Percentiles rank a stretch among this genome's conserved stretches.
phyloP scores from a whole-genome alignment of 108 stramenopile species.

The Fistulifera solaris region DNA sequence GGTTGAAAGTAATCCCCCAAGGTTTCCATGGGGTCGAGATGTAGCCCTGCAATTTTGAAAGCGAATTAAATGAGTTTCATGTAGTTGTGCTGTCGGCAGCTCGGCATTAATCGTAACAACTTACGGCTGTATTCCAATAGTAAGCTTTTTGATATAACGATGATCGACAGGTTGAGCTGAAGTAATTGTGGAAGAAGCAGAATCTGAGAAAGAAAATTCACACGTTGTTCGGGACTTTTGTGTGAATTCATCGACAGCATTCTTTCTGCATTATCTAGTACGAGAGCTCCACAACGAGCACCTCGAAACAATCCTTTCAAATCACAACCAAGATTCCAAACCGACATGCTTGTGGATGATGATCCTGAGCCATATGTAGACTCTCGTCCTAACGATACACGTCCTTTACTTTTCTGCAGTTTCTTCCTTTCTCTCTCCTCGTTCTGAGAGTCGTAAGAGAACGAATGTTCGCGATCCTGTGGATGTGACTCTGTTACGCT shows the following conservation, averaged over 20 bases:
- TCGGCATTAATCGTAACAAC: neutral
- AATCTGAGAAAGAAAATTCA: slow-evolving; percentile 7
- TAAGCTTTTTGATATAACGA: slow-evolving; percentile 7
- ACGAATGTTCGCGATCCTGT: neutral
- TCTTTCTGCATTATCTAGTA: slow-evolving; percentile 5
- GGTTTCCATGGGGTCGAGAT: neutral
- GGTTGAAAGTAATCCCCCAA: slow-evolving; percentile 1
- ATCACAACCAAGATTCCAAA: neutral
- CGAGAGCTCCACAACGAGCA: neutral
- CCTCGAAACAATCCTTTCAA: neutral
- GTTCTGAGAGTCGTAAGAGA: neutral
- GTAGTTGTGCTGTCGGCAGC: neutral
- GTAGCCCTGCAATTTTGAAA: neutral
- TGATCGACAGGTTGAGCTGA: slow-evolving; percentile 4
- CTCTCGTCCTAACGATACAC: neutral
- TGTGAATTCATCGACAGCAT: neutral
- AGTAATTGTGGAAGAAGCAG: slow-evolving; percentile 2
- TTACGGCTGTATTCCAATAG: slow-evolving; percentile 2
- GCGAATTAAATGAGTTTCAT: neutral
- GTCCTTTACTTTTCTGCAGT: neutral
- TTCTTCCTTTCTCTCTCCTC: neutral
- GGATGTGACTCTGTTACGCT: too few relatives aligned
- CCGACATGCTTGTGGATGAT: neutral
- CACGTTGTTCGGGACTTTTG: neutral
- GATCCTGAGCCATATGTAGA: neutral